phyloP scores from a whole-genome alignment of 768 basidiomycete species.

The Podaxis sp. region DNA sequence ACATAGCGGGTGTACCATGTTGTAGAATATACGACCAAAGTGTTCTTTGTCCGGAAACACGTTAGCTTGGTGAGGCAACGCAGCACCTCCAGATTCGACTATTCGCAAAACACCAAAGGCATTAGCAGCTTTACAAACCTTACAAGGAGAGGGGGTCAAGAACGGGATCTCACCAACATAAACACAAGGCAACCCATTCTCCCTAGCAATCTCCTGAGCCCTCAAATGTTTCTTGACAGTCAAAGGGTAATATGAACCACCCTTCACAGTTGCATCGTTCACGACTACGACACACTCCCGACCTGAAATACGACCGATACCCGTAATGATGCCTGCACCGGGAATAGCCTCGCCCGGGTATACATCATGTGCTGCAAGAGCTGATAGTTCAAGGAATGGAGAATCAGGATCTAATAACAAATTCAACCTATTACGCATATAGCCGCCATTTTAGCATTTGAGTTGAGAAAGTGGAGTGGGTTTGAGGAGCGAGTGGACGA shows the following conservation, averaged over 20 bases:
- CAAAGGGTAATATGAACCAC: slow-evolving; percentile 88
- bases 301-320: slow-evolving; percentile 75
- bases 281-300: slow-evolving; percentile 85
- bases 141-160: background rate
- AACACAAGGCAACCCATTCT: slow-evolving; percentile 86
- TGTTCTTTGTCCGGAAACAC: slow-evolving; percentile 96
- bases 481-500: background rate
- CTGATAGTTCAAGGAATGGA: slow-evolving; percentile 87
- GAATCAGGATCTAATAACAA: slow-evolving; percentile 81
- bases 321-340: slow-evolving; percentile 89
- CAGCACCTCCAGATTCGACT: slow-evolving; percentile 96
- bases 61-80: slow-evolving; percentile 89
- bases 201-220: slow-evolving; percentile 92
- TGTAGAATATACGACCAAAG: slow-evolving; percentile 96
- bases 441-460: background rate
- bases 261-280: slow-evolving; percentile 95
- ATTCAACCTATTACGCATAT: slow-evolving; percentile 47
- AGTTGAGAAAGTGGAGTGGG: background rate
- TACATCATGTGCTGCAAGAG: slow-evolving; percentile 84
- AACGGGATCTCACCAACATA: slow-evolving; percentile 68
- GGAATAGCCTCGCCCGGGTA: slow-evolving; percentile 77
- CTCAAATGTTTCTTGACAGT: slow-evolving; percentile 96
- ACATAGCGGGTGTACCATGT: slow-evolving; percentile 64
- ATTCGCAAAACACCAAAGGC: background rate
- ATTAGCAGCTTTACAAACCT: no score